Evolutionary conservation across 192 early-diverging fungal genomes (phyloP), one percentile per base, ranked within the genome.

Genomic region (Lunasporangiospora selenospora): DNA sequence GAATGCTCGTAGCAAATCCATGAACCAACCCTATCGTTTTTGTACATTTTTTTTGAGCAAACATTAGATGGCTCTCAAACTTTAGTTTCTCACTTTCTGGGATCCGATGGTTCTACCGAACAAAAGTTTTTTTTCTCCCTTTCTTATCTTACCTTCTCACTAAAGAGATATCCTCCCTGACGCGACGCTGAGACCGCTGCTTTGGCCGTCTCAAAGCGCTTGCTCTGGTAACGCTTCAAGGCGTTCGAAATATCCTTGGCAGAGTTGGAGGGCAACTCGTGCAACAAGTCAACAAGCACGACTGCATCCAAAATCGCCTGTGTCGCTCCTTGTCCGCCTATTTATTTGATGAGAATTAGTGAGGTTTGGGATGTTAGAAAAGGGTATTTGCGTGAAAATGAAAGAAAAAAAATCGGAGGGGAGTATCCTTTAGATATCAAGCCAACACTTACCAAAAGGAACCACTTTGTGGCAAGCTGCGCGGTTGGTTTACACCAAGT

Each of bases 391-490:
- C n/a, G n/a, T n/a, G 38, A 15, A 32, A 29, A 40, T 24, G 38
- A 21, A 18, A 4, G 12, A 54, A n/a, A 40, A 9, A 16, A 32
- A 16, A 16, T 54, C 27, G 18, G 27, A 18, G 29, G 21, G 31
- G 32, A 8, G 31, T 1, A 52, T 52, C 23, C 49, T 21, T 3
- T 52, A 29, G 31, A 52, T 19, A 16, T 27, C 6, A 32, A 52
- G 16, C 49, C n/a, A 4, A 52, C 18, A 10, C 49, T 27, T 5
- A 21, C 15, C n/a, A 31, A 57, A 57, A 29, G 54, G 54, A 19
- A 57, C 38, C 3, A 57, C 27, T 21, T 57, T 57, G 30, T 57
- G 54, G 31, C 54, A 57, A 7, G 54, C 54, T n/a, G n/a, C n/a
- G n/a, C n/a, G n/a, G n/a, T n/a, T n/a, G n/a, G n/a, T n/a, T n/a